Base-by-base conservation (phyloP, 2,329 filamentous ascomycete species). In the Fusarium oligoseptatum region DNA sequence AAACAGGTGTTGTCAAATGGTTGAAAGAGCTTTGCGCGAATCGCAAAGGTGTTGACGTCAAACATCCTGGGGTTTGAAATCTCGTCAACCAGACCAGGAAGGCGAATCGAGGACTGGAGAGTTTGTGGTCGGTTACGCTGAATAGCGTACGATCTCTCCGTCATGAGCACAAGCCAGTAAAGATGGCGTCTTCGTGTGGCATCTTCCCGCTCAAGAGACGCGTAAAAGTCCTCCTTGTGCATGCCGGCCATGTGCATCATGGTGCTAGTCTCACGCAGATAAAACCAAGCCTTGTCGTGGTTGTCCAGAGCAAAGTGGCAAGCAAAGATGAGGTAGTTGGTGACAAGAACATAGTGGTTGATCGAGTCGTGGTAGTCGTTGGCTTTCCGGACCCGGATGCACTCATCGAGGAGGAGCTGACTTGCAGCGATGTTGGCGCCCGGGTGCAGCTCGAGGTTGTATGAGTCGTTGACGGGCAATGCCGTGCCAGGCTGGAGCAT, bases 291-390 rank as follows among this genome's bases (percentile, higher is more conserved):
- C 81, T 92, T 91, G 72, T 93, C 91, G 80, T 95, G 92, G 80
- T 92, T 87, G 72, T 95, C 92, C 56, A 94, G 84, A 41, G 90
- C 92, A 70, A 93, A 92, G 80, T 92, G 90, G 67, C 92, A 92
- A 41, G 90, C 92, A 77, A 94, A 95, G 29, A 96, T 81, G 81
- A 96, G 95, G 82, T 94, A 95, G 64, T 92, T 95, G n/a, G 92
- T 94, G 68, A 92, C 90, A 14, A 94, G 81, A 52, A 85, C 88
- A 76, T 90, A 90, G 68, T 89, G 81, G 10, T 85, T 89, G 9
- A 90, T 87, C 15, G 83, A 84, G 61, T 90, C 89, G 36, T 89
- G 84, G 72, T 91, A 90, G 68, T 92, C 90, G 72, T 88, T 89
- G 24, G 88, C 88, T 79, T 91, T 92, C 65, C 91, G 87, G 6